Evolutionary conservation across 768 basidiomycete species (phyloP), one percentile per base, ranked within the genome.

Genomic region (Boletus rubropictus): DNA sequence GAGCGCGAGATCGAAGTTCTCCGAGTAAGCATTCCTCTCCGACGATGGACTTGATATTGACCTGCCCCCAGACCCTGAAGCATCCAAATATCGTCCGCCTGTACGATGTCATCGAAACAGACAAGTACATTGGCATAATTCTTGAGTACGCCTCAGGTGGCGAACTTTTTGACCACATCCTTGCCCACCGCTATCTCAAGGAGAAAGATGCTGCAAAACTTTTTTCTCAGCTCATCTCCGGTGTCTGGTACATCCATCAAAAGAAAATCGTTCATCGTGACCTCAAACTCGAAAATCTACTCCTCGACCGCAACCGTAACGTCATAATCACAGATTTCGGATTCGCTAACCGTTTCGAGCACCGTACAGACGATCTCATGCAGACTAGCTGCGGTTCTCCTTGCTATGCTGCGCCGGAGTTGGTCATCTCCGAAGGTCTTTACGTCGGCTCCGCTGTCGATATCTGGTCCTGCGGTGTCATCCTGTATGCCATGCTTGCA

Each of bases 321-420:
- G 91, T 99, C 55, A 95, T 99, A 73, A 96, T 99, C 73, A 97
- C 96, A 48, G 96, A 98, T 66, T 99, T 99, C 66, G 96, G 96
- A 11, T 99, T 98, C 60, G 96, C 96, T 50, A 99, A 98, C 71
- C 84, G 88, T 41, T 99, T 98, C 64, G 91, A 95, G 66, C 89
- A 95, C 61, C 82, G 83, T 27, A 54, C 83, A 9, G 91, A 94
- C 68, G 96, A 99, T 63, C 81, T 98, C 54, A 98, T 98, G 96
- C 93, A 96, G 62, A 98, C 96, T 0, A 89, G 86, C 54, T 98
- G 96, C 54, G 96, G 96, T 14, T 89, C 86, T 24, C 96, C 96
- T 0, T 99, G 96, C 68, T 99, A 98, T 65, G 96, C 96, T 5
- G 96, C 96, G 0, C 96, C 96, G 0, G 96, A 99, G 64, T 76